These are phyloP conservation scores for Albifimbria verrucaria DNA, from an alignment of 2,329 filamentous ascomycete species.

Conservation along the genomic window DNA sequence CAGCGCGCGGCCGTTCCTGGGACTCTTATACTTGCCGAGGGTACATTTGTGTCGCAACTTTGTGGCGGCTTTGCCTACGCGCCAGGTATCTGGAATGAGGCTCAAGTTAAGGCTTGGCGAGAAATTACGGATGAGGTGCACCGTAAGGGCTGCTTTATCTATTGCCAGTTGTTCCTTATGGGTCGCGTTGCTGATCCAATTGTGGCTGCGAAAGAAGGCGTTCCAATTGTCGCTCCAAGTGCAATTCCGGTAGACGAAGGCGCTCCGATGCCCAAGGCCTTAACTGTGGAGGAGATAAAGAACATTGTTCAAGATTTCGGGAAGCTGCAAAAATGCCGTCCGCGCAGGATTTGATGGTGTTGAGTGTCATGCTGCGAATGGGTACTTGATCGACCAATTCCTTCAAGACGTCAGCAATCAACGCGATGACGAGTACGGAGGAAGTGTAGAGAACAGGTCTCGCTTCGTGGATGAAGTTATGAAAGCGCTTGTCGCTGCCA, in stretches of 20 bases:
- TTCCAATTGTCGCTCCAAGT: constrained; percentile 22
- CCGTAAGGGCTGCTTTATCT: constrained; percentile 57
- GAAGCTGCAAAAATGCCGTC: constrained; percentile 51
- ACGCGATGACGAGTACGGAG: constrained; percentile 50
- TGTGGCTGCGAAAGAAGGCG: constrained; percentile 20
- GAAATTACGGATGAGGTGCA: constrained; percentile 62
- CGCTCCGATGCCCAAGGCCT: constrained; percentile 51
- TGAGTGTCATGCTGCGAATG: constrained; percentile 57
- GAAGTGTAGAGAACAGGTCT: constrained; percentile 48
- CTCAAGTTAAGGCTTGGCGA: constrained; percentile 59
- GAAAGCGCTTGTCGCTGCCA: constrained; percentile 30
- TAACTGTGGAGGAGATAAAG: constrained; percentile 64
- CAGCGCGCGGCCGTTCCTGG: constrained; percentile 41
- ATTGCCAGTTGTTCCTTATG: constrained; percentile 58
- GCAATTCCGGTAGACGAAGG: constrained; percentile 40
- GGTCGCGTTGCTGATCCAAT: constrained; percentile 48
- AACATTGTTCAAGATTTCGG: constrained; percentile 56
- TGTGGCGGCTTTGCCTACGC: constrained; percentile 36
- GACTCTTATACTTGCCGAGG: constrained; percentile 40
- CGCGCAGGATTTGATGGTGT: constrained; percentile 68
- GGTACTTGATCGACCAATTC: constrained; percentile 62
- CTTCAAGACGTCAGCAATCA: constrained; percentile 47
- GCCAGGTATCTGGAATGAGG: constrained; percentile 56
- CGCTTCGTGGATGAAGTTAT: constrained; percentile 51
- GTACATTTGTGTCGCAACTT: constrained; percentile 37